Evolutionary conservation across 495 filamentous ascomycete genomes (phyloP).

Genomic region (Symbiotaphrina buchneri): DNA sequence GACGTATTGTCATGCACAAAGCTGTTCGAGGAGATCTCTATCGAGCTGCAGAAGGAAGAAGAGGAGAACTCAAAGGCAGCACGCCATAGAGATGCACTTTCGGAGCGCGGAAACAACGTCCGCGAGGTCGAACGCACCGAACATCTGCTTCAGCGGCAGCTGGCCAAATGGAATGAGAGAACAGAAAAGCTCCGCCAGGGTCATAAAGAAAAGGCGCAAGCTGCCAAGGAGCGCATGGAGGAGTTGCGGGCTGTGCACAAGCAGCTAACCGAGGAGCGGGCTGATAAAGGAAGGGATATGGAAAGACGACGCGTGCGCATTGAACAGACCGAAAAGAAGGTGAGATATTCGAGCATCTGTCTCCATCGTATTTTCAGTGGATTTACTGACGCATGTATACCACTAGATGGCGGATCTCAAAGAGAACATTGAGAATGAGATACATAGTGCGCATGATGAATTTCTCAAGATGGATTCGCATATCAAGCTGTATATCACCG

Average conservation of each 20-base stretch:
- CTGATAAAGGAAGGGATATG: conserved; percentile 71
- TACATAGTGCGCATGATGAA: conserved; percentile 69
- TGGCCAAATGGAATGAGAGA: conserved; percentile 61
- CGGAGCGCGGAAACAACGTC: conserved; percentile 68
- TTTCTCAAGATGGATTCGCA: conserved; percentile 93
- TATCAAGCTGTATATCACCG: conserved; percentile 90
- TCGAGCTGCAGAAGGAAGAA: conserved; percentile 71
- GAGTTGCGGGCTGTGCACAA: conserved; percentile 63
- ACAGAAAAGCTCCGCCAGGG: conserved; percentile 60
- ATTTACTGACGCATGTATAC: neutral
- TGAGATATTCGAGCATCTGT: too few relatives aligned
- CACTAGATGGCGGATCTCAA: conserved; percentile 81
- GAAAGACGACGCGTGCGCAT: conserved; percentile 77
- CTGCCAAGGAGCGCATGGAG: conserved; percentile 73
- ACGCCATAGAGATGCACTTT: conserved; percentile 65
- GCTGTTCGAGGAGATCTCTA: conserved; percentile 66
- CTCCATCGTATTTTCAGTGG: neutral
- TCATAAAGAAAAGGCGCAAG: conserved; percentile 56
- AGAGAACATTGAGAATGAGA: conserved; percentile 88
- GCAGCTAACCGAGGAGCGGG: conserved; percentile 60
- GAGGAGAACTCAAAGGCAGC: conserved; percentile 61
- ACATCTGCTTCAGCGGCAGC: conserved; percentile 57
- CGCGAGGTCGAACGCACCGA: conserved; percentile 80
- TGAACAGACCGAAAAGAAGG: conserved; percentile 98
- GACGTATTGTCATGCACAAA: conserved; percentile 74